Evolutionary conservation across 768 basidiomycete genomes (phyloP).

Genomic region (Galerina marginata): DNA sequence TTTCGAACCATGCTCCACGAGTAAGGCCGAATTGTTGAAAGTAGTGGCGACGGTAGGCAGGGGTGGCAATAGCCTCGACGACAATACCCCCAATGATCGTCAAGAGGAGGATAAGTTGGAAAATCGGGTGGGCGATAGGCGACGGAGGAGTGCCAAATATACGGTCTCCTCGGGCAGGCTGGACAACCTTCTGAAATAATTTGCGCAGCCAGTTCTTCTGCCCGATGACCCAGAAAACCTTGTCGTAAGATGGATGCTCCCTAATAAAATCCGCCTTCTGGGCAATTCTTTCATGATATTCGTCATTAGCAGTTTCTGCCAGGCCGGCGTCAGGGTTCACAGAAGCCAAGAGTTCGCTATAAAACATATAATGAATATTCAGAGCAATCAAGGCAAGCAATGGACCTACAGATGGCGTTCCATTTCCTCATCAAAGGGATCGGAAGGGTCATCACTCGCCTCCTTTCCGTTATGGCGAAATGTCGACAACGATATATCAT

Average conservation of each 20-base stretch:
- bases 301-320: constrained; percentile 64
- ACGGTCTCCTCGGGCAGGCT: constrained; percentile 83
- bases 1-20: constrained; percentile 87
- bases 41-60: constrained; percentile 79
- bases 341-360: constrained; percentile 71
- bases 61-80: constrained; percentile 85
- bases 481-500: constrained; percentile 66
- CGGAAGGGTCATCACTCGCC: constrained; percentile 21
- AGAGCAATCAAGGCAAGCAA: not conserved
- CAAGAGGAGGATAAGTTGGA: constrained; percentile 75
- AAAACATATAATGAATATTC: not conserved
- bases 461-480: constrained; percentile 49
- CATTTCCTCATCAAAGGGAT: constrained; percentile 61
- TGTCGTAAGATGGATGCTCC: constrained; percentile 89
- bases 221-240: constrained; percentile 86
- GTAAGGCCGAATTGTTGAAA: constrained; percentile 60
- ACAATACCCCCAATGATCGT: constrained; percentile 82
- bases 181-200: constrained; percentile 82
- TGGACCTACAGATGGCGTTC: constrained; percentile 72
- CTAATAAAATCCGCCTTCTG: constrained; percentile 87
- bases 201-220: constrained; percentile 77
- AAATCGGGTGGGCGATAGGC: constrained; percentile 66
- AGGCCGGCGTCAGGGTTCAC: constrained; percentile 57
- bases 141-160: constrained; percentile 81
- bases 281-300: constrained; percentile 70